Percentiles rank a stretch among this genome's conserved stretches.
phyloP scores from a whole-genome alignment of 139 green algal species.

The Micractinium sp. region DNA sequence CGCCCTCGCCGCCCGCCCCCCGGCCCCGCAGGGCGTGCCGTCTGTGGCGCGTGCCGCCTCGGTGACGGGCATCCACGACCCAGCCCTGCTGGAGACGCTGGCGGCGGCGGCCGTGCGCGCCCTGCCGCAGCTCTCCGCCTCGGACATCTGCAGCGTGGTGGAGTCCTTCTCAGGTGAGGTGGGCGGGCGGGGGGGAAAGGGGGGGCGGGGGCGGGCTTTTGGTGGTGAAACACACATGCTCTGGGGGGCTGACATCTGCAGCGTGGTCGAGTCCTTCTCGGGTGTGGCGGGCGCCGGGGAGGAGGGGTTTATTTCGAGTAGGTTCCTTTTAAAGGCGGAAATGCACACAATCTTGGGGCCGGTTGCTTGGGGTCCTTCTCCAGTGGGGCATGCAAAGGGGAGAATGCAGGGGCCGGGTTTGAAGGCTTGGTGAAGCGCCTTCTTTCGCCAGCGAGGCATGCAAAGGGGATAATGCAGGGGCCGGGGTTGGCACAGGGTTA shows the following conservation, averaged over 20 bases:
- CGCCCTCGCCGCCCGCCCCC: neutral
- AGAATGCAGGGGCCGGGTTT: too few species aligned
- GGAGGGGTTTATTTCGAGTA: too few species aligned
- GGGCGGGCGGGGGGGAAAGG: neutral
- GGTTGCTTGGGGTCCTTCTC: too few species aligned
- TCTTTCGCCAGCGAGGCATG: too few species aligned
- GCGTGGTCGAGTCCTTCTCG: too few species aligned
- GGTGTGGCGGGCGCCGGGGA: too few species aligned
- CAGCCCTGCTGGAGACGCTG: conserved; percentile 27
- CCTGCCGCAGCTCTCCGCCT: conserved; percentile 26
- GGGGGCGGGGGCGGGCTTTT: neutral
- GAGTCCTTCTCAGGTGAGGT: conserved; percentile 34
- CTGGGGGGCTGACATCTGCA: neutral
- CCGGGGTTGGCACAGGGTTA: too few species aligned
- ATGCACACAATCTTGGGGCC: too few species aligned
- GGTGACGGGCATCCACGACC: conserved; percentile 33
- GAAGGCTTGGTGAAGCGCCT: too few species aligned
- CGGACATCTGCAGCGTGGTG: conserved; percentile 43
- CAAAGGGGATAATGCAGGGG: too few species aligned
- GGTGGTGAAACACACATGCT: neutral
- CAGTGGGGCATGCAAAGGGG: too few species aligned
- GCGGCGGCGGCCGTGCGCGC: conserved; percentile 21
- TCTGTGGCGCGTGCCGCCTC: conserved; percentile 32
- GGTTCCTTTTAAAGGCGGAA: too few species aligned
- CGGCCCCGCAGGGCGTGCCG: conserved; percentile 22